A percentile compares a stretch with the other conserved stretches of the same genome.
Conservation (phyloP, 2,329 filamentous ascomycete genomes). For the Colletotrichum liriopes region DNA sequence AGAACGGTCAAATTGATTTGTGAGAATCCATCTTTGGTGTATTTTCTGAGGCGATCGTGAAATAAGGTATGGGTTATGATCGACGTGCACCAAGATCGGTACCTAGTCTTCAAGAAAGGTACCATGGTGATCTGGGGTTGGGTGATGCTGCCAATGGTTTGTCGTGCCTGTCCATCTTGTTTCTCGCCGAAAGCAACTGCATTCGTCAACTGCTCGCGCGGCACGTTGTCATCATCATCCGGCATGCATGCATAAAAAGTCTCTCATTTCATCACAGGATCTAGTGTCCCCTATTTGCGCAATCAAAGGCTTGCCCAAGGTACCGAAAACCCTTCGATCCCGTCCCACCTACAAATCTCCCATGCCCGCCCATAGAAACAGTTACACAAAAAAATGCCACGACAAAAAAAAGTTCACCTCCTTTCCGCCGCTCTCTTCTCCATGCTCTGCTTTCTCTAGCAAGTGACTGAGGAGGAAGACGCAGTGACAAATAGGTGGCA, state of each 20-base stretch:
- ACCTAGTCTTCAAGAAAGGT: background rate
- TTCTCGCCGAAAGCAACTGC: background rate
- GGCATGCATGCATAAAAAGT: conserved; percentile 13
- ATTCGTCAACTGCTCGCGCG: background rate
- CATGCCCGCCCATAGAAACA: conserved; percentile 25
- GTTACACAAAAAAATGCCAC: background rate
- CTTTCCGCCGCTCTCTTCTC: background rate
- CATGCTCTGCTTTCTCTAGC: background rate
- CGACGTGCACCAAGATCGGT: background rate
- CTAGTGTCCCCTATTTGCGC: conserved; percentile 31
- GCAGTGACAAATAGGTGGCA: background rate
- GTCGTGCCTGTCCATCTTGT: background rate
- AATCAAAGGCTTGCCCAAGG: conserved; percentile 23
- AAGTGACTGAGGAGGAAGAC: background rate
- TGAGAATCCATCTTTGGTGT: background rate
- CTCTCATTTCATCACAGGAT: conserved; percentile 37
- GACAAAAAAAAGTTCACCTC: background rate
- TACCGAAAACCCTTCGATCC: conserved; percentile 21
- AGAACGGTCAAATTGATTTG: conserved; percentile 40
- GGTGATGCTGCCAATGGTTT: background rate
- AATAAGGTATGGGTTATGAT: background rate
- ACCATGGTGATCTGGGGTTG: background rate
- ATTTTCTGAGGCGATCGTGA: background rate
- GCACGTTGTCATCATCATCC: background rate
- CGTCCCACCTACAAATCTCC: background rate